Conservation (phyloP, 495 filamentous ascomycete species). For the Corynascus novoguineensis region DNA sequence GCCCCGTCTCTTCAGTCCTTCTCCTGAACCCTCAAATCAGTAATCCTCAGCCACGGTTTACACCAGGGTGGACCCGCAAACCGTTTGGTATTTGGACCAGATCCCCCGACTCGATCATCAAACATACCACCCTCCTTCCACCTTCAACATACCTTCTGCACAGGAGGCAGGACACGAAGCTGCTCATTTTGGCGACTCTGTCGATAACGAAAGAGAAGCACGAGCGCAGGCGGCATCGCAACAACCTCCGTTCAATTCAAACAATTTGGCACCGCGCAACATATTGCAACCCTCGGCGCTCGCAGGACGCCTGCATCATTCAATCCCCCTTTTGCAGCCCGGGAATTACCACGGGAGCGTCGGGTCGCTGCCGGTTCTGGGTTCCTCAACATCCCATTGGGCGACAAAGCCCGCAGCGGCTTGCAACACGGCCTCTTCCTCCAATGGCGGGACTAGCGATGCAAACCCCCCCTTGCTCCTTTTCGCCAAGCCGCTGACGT, state of each 20-base stretch:
- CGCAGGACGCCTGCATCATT: neutral
- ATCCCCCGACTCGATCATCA: too few relatives aligned
- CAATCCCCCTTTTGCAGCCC: neutral
- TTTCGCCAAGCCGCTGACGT: slow-evolving; percentile 22
- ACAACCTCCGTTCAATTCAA: neutral
- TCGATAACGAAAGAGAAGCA: neutral
- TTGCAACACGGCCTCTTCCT: neutral
- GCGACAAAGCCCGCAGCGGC: neutral
- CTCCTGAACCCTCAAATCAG: too few relatives aligned
- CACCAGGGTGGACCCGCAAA: too few relatives aligned
- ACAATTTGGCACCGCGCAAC: neutral
- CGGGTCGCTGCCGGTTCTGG: slow-evolving; percentile 4
- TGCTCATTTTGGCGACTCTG: too few relatives aligned
- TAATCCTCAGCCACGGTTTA: too few relatives aligned
- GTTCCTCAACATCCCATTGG: slow-evolving; percentile 1
- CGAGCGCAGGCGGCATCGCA: neutral
- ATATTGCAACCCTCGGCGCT: neutral
- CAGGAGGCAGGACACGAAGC: too few relatives aligned
- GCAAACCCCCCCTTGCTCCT: neutral
- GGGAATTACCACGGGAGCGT: slow-evolving; percentile 13
- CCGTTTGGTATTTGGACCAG: too few relatives aligned
- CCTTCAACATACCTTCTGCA: too few relatives aligned
- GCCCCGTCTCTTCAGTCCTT: too few relatives aligned
- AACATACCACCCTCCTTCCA: too few relatives aligned
- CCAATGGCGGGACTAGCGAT: slow-evolving; percentile 12